A percentile compares a stretch with the other conserved stretches of the same genome.
Evolutionary conservation across 192 early-diverging fungal species (phyloP).

Genomic region (Linderina pennispora): DNA sequence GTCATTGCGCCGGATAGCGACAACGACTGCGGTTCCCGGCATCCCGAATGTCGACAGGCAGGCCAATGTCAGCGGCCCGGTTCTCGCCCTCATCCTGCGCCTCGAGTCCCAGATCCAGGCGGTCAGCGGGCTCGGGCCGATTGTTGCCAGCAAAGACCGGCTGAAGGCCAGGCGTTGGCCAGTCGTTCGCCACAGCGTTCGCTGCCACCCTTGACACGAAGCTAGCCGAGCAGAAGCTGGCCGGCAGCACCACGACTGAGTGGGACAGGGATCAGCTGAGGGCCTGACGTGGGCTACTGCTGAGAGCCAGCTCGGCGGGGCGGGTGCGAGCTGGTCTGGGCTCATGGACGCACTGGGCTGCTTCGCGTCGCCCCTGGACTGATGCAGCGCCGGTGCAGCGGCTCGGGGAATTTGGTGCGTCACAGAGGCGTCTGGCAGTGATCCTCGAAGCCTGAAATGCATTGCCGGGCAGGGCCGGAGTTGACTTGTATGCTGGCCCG

Average conservation of each 20-base stretch:
- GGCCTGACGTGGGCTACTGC: no score
- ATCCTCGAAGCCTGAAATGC: no score
- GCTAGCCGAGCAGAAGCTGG: neutral
- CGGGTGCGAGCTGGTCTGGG: no score
- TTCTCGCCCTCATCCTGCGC: slow-evolving; percentile 10
- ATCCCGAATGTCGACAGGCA: neutral
- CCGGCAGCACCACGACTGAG: neutral
- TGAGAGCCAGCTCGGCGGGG: no score
- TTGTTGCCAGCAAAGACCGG: neutral
- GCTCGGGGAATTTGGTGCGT: no score
- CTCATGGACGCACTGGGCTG: no score
- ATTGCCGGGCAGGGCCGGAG: no score
- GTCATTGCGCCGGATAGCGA: slow-evolving; percentile 24
- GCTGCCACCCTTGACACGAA: neutral
- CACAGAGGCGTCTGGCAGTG: no score
- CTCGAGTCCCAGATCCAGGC: slow-evolving; percentile 28
- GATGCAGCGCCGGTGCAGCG: no score
- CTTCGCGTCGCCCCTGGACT: no score
- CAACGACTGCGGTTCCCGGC: neutral
- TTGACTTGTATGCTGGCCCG: no score
- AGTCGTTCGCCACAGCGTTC: slow-evolving; percentile 2
- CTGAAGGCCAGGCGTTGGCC: slow-evolving; percentile 1
- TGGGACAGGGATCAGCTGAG: slow-evolving; percentile 26
- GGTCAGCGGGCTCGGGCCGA: slow-evolving; percentile 18
- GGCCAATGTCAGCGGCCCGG: no score